Base-by-base conservation (phyloP, 148 eudicot genomes). In the Rhododendron vialii region DNA sequence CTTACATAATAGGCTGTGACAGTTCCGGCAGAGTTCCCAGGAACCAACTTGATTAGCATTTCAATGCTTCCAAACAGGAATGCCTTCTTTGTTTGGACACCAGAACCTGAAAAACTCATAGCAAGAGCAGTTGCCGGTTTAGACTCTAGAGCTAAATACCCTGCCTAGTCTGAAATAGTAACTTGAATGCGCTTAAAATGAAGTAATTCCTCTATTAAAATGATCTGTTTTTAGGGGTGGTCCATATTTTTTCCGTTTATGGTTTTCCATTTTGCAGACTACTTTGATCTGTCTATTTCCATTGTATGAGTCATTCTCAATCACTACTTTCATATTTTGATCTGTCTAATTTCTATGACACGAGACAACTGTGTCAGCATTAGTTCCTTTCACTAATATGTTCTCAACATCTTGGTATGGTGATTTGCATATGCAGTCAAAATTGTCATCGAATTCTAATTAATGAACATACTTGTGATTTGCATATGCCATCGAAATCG, bases 1-100 rank as follows among this genome's bases (percentile, higher is more conserved):
- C 94, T 93, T 91, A 95, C 95, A 74, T 94, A 96, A 89, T 92
- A 94, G 82, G 98, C 90, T 20, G 94, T 88, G 86, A 95, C 98
- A 22, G 94, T 94, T 90, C 96, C 96, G 3, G 94, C 95, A 17
- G 96, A 92, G 69, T 95, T 91, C 38, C 94, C 94, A 14, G 90
- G 90, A 8, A 91, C 92, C 86, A 95, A 86, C 89, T 93, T 94
- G 86, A 94, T 93, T 30, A 61, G 86, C 92, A 92, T 71, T 78
- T 91, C 89, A 75, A 92, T 85, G 86, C 94, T 90, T 90, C 96
- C 98, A 89, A 88, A 95, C 84, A 95, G 86, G 88, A 89, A 94
- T 57, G 84, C 26, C n/a, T 59, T 67, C 74, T 91, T 90, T 84
- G 98, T 89, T 84, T 50, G 85, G 28, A 92, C 67, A 35, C 93